These are phyloP conservation scores for Penicillium sp. DNA, from an alignment of 2,329 filamentous ascomycete species.

Conservation along the genomic window DNA sequence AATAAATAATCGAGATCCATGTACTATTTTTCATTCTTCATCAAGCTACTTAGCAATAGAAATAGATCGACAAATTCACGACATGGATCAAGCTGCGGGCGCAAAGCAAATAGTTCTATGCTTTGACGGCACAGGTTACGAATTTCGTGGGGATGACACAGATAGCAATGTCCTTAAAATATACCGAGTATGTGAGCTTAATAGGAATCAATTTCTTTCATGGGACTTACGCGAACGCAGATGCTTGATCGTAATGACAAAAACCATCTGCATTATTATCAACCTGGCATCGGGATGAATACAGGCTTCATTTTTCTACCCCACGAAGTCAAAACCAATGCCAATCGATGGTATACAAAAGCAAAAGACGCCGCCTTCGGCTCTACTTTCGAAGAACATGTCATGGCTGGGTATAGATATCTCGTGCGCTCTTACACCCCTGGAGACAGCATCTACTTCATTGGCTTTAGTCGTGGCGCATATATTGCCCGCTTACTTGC, in stretches of 20 bases:
- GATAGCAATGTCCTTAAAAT: constrained; percentile 48
- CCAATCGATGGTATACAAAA: constrained; percentile 43
- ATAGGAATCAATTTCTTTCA: too few relatives aligned
- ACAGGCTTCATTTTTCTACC: constrained; percentile 40
- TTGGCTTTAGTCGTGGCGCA: constrained; percentile 69
- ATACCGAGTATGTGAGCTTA: constrained; percentile 32
- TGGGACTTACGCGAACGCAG: constrained; percentile 10
- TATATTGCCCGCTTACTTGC: constrained; percentile 73
- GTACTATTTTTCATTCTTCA: not conserved
- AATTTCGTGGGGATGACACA: constrained; percentile 40
- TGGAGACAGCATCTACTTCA: constrained; percentile 63
- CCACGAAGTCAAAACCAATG: constrained; percentile 28
- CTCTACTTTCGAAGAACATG: constrained; percentile 75
- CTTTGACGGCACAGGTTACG: constrained; percentile 46
- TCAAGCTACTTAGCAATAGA: not conserved
- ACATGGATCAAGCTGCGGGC: not conserved
- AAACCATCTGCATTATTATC: constrained; percentile 41
- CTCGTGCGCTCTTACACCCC: constrained; percentile 69
- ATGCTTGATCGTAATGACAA: constrained; percentile 40
- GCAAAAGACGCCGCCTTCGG: constrained; percentile 69
- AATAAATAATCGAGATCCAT: not conserved
- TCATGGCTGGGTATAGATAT: constrained; percentile 77
- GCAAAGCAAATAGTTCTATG: constrained; percentile 33
- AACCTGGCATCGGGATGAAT: constrained; percentile 38
- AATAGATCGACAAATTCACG: not conserved